Evolutionary conservation across 148 eudicot species (phyloP).

Genomic region (Heliosperma pusillum): DNA sequence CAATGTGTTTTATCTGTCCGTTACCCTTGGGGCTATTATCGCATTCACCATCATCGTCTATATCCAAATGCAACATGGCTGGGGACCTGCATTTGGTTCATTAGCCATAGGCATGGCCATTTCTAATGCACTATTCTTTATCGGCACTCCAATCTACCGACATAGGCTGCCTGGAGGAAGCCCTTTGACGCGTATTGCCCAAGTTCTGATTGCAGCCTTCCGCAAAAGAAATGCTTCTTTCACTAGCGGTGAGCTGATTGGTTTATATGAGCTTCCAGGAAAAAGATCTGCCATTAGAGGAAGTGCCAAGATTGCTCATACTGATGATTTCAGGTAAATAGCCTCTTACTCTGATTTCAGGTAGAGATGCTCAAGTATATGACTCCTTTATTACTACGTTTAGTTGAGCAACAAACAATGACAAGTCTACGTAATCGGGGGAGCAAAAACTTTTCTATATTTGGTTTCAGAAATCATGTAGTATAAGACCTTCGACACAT

Average conservation of each 20-base stretch:
- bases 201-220: slow-evolving; percentile 76
- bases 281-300: slow-evolving; percentile 76
- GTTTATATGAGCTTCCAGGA: slow-evolving; percentile 80
- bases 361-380: not conserved
- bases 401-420: not conserved
- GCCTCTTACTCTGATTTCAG: not conserved
- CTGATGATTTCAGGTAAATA: slow-evolving; percentile 68
- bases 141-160: slow-evolving; percentile 75
- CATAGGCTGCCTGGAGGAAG: slow-evolving; percentile 92
- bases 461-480: not conserved
- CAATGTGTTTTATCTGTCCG: slow-evolving; percentile 77
- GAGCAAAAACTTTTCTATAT: not conserved
- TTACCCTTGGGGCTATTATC: slow-evolving; percentile 72
- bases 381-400: not conserved
- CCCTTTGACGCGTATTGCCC: slow-evolving; percentile 81
- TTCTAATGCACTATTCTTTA: slow-evolving; percentile 70
- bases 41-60: slow-evolving; percentile 82
- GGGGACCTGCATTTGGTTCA: slow-evolving; percentile 76
- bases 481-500: not conserved
- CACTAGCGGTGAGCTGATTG: slow-evolving; percentile 56
- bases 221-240: slow-evolving; percentile 61
- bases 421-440: not conserved
- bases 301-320: slow-evolving; percentile 69
- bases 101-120: slow-evolving; percentile 77
- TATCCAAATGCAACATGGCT: slow-evolving; percentile 65